Base-by-base conservation (phyloP, 2,329 filamentous ascomycete species). In the Botrytis squamosa region DNA sequence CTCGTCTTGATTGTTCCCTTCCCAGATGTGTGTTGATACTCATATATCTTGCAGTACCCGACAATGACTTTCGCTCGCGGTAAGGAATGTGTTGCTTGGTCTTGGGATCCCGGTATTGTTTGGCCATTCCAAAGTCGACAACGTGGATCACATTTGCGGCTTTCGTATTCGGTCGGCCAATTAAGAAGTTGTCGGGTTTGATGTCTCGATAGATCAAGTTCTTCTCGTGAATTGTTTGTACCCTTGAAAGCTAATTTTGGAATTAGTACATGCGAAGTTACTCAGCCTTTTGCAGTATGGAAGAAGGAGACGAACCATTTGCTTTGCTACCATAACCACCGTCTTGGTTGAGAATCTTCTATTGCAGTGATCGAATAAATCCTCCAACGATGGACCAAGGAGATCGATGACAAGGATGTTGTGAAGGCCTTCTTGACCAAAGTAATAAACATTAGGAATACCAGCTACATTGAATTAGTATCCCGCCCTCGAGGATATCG, bases 371-470 rank as follows among this genome's bases (percentile, higher is more conserved):
- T 99, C 95, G 82, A 99, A 99, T 33, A 99, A 89, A 82, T 99
- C 95, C 83, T 99, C 95, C 75, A 99, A 88, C 77, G 94, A 97
- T 70, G 95, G 95, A 25, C 95, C 95, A 40, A 99, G 91, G 60
- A 99, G 88, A 84, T 99, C 95, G 81, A 98, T 98, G 79, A 99
- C 95, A 69, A 99, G 91, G 79, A 98, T 98, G 85, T 99, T 98
- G 87, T 99, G 96, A 44, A 98, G 91, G 79, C 95, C 96, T 84
- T 98, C 95, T 83, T 99, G 96, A 76, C 96, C 96, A 80, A 98
- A 99, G 85, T 98, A 99, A 86, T 98, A 98, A 81, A 99, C 96
- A 89, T 98, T 98, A 81, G 96, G 96, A 79, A 99, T 98, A 81
- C 96, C 96, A 81, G 95, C 95, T 98, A 82, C 42, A 62, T 25